phyloP scores from a whole-genome alignment of 768 basidiomycete genomes.

The Trametes meyenii region DNA sequence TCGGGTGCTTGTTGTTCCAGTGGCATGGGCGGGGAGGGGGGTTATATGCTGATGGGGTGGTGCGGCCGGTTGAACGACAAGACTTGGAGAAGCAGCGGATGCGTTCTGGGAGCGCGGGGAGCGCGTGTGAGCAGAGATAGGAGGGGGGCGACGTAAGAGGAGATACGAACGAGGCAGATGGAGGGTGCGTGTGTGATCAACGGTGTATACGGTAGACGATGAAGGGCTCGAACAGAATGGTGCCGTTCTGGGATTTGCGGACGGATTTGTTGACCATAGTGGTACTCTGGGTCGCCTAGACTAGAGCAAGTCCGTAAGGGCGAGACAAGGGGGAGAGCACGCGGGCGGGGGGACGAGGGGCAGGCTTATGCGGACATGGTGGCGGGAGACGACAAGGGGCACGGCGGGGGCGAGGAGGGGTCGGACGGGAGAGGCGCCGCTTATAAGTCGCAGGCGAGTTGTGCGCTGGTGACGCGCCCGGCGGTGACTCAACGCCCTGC shows the following conservation, averaged over 20 bases:
- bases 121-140: slow-evolving; percentile 3
- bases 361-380: slow-evolving; percentile 44
- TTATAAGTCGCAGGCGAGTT: slow-evolving; percentile 41
- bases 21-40: slow-evolving; percentile 26
- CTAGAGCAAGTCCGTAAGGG: slow-evolving; percentile 26
- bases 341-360: slow-evolving; percentile 23
- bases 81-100: slow-evolving; percentile 20
- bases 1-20: slow-evolving; percentile 44
- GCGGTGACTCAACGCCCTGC: slow-evolving; percentile 29
- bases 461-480: slow-evolving; percentile 12
- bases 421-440: slow-evolving; percentile 31
- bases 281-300: slow-evolving; percentile 36
- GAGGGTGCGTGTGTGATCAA: slow-evolving; percentile 35
- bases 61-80: slow-evolving; percentile 36
- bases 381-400: slow-evolving; percentile 29
- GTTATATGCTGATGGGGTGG: slow-evolving; percentile 38
- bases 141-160: slow-evolving; percentile 9
- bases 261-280: slow-evolving; percentile 86
- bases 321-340: slow-evolving; percentile 26
- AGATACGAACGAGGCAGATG: slow-evolving; percentile 21
- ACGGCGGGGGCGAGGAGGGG: slow-evolving; percentile 26
- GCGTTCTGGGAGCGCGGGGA: slow-evolving; percentile 28
- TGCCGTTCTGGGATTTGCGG: slow-evolving; percentile 83
- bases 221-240: slow-evolving; percentile 84
- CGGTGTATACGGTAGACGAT: slow-evolving; percentile 86